Evolutionary conservation across 441 rosid genomes (phyloP).

Genomic region (Erysimum pusillum): DNA sequence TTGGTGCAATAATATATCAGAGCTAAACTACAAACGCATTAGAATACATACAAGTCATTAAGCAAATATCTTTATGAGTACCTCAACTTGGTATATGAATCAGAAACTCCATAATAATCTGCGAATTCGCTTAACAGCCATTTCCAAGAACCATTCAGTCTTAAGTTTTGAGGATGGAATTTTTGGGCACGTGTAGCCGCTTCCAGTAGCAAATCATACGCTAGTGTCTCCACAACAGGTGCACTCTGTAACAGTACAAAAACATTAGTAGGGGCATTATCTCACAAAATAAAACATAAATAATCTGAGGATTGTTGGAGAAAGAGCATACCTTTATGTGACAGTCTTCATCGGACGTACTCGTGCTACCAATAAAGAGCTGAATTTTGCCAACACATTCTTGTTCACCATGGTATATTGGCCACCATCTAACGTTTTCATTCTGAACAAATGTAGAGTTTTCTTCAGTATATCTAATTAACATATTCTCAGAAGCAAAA

Average conservation of each 20-base stretch:
- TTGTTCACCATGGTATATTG: conserved; percentile 85
- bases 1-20: no score
- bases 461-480: no score
- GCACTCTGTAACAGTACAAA: conserved; percentile 67
- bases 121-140: conserved; percentile 93
- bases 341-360: conserved; percentile 71
- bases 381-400: conserved; percentile 98
- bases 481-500: conserved; percentile 5
- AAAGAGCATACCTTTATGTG: conserved; percentile 74
- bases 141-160: conserved; percentile 85
- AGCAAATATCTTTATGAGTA: conserved; percentile 38
- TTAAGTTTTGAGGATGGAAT: conserved; percentile 78
- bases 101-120: conserved; percentile 93
- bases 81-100: conserved; percentile 95
- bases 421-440: conserved; percentile 92
- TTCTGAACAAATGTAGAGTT: conserved; percentile 56
- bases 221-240: conserved; percentile 92
- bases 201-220: conserved; percentile 88
- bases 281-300: conserved; percentile 1
- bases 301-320: conserved; percentile 7
- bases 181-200: conserved; percentile 88
- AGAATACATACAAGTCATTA: conserved; percentile 17
- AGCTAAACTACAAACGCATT: no score
- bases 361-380: conserved; percentile 77
- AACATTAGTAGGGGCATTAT: not conserved